Evolutionary conservation across 768 basidiomycete genomes (phyloP), one percentile per base, ranked within the genome.

Genomic region (Ramaria rubella): DNA sequence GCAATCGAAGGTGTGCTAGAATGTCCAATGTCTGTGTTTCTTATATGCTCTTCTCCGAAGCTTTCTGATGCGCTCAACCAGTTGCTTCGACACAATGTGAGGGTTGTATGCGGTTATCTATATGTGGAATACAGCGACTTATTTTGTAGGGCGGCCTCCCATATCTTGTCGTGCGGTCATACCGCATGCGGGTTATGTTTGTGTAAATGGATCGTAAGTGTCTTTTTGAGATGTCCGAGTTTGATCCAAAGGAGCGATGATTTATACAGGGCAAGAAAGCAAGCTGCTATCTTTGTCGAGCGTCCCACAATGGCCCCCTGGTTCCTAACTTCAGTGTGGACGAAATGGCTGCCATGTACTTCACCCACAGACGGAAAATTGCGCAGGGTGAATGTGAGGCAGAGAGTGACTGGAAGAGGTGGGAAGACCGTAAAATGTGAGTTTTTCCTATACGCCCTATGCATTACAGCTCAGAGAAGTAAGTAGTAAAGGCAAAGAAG

Each of bases 151-250:
- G 83, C 79, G 31, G 78, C 76, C 30, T 73, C 85, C 3, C 81
- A 88, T 64, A 59, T 81, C 23, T 86, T 82, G 63, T 85, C 87
- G 2, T 90, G 87, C 62, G 87, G 87, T 12, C 87, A 90, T 64
- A 82, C 79, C 24, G 79, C 78, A 58, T 90, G 87, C 57, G 87
- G 83, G 7, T 75, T 79, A 40, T 90, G 87, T 63, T 80, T 79
- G 11, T 75, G 77, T 69, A 67, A 73, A 56, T 89, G 86, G 86
- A 70, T 81, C 52, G 85, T 84, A 58, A 43, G 77, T 64, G 9
- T 43, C 42, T 7, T 48, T 49, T 21, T 4, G 23, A n/a, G 12
- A 15, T 29, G 43, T 12, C 19, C 45, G 3, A 55, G 17, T 27
- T 23, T 43, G 33, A 55, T n/a, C 27, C 21, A 11, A 8, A 14